phyloP scores from a whole-genome alignment of 2,329 filamentous ascomycete species.

The Xylariales sp. region DNA sequence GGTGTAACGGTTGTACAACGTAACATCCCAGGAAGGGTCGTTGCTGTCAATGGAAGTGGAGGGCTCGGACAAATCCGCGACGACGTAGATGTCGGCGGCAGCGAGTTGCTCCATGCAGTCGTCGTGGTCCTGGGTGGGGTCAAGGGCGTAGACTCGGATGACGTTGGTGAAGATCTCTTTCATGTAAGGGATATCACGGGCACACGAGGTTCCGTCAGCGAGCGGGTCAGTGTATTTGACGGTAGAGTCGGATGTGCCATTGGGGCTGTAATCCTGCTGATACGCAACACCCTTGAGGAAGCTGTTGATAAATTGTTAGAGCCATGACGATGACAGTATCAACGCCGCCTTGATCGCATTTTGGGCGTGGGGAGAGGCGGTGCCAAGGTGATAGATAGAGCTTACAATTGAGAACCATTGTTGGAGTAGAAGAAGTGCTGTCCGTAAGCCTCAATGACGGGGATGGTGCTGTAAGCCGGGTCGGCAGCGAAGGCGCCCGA shows the following conservation, averaged over 20 bases:
- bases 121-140: slow-evolving; percentile 73
- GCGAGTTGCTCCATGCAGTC: slow-evolving; percentile 81
- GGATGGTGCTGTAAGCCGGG: slow-evolving; percentile 23
- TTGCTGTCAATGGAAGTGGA: slow-evolving; percentile 79
- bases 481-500: slow-evolving; percentile 18
- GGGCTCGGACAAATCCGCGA: slow-evolving; percentile 86
- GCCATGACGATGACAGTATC: no score
- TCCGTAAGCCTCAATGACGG: slow-evolving; percentile 22
- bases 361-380: no score
- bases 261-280: slow-evolving; percentile 70
- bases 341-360: no score
- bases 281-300: slow-evolving; percentile 94
- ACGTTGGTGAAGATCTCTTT: slow-evolving; percentile 79
- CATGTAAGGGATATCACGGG: slow-evolving; percentile 81
- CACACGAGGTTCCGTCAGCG: slow-evolving; percentile 65
- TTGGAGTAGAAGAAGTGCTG: slow-evolving; percentile 31
- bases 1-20: slow-evolving; percentile 77
- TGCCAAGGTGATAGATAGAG: no score
- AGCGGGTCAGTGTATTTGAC: slow-evolving; percentile 77
- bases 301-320: slow-evolving; percentile 18
- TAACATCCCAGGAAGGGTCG: slow-evolving; percentile 71
- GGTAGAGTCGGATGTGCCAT: slow-evolving; percentile 37
- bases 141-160: slow-evolving; percentile 91
- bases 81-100: slow-evolving; percentile 87
- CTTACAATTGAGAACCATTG: slow-evolving; percentile 69